A percentile compares a stretch with the other conserved stretches of the same genome.
Evolutionary conservation across 176 grass and related monocot genomes (phyloP).

Genomic region (Oryza punctata): DNA sequence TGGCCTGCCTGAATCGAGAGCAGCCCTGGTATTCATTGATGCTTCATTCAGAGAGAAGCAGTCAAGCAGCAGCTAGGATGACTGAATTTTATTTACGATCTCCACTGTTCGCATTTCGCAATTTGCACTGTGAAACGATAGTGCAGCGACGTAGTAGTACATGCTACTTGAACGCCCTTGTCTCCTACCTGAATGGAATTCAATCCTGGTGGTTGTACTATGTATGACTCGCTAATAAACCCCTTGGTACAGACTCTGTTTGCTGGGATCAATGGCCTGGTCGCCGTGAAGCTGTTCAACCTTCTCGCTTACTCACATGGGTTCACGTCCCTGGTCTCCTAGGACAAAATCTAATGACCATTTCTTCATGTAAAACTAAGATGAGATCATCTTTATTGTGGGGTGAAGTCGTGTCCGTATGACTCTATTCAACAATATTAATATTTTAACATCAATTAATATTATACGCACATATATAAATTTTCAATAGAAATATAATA

Average conservation of each 20-base stretch:
- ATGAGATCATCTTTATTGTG: not conserved
- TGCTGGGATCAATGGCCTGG: not conserved
- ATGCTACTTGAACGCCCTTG: not conserved
- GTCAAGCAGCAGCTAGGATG: not conserved
- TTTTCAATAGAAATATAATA: no score
- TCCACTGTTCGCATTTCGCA: not conserved
- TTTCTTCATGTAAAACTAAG: not conserved
- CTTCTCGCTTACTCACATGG: not conserved
- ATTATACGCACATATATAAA: no score
- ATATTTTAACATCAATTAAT: no score
- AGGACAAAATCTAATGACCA: not conserved
- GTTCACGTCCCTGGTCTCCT: not conserved
- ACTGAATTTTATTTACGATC: not conserved
- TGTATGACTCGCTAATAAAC: not conserved
- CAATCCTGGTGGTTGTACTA: not conserved
- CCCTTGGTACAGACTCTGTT: not conserved
- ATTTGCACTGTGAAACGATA: not conserved
- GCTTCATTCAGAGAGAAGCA: not conserved
- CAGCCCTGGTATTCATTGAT: not conserved
- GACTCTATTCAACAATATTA: no score
- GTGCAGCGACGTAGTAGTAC: not conserved
- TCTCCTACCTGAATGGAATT: not conserved
- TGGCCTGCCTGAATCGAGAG: not conserved
- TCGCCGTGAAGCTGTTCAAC: not conserved
- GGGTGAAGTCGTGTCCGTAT: no score